Conservation (phyloP, 2,329 filamentous ascomycete species). For the Thelonectria olida region DNA sequence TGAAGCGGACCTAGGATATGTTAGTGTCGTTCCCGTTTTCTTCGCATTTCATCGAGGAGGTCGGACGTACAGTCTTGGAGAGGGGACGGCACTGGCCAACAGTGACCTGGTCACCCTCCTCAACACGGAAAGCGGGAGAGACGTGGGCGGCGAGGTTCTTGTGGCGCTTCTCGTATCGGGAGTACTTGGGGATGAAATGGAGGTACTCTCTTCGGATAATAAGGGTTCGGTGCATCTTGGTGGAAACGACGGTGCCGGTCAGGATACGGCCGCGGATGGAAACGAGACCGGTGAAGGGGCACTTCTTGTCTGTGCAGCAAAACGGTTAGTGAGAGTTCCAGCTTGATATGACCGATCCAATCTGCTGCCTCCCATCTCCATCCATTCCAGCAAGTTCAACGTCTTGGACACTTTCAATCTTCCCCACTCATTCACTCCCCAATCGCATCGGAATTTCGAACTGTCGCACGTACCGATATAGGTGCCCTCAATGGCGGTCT, state of each 20-base stretch:
- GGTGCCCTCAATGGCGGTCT: constrained; percentile 96
- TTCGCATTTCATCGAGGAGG: background rate
- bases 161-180: constrained; percentile 99
- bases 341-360: background rate
- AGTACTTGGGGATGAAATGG: constrained; percentile 99
- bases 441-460: constrained; percentile 18
- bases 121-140: constrained; percentile 99
- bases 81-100: constrained; percentile 99
- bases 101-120: constrained; percentile 99
- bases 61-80: constrained; percentile 92
- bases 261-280: constrained; percentile 99
- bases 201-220: constrained; percentile 99
- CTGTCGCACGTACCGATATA: constrained; percentile 89
- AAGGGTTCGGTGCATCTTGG: constrained; percentile 99
- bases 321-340: constrained; percentile 36
- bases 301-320: constrained; percentile 91
- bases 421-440: constrained; percentile 14
- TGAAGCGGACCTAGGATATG: constrained; percentile 86
- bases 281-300: constrained; percentile 98
- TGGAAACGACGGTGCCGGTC: constrained; percentile 98
- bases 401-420: background rate
- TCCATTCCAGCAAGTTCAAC: background rate
- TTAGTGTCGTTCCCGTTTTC: constrained; percentile 32
- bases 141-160: constrained; percentile 99
- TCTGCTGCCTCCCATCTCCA: background rate